phyloP scores from a whole-genome alignment of 805 yeast genomes.

The Starmerella vaccinii region DNA sequence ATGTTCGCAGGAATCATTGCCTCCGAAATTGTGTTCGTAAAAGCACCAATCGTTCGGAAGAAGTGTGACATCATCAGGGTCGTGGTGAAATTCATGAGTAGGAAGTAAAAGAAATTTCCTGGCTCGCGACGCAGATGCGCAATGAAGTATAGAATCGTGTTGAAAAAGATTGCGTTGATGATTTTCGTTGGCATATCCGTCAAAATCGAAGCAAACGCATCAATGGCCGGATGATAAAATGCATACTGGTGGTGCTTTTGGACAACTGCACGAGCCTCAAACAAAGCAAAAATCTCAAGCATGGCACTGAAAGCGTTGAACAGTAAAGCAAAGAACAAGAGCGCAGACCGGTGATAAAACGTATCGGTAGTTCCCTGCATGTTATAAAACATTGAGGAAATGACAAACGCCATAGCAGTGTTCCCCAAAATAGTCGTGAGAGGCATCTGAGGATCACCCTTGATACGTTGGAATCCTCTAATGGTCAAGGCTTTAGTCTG shows the following conservation, averaged over 20 bases:
- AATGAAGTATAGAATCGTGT: constrained; percentile 48
- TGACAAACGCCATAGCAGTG: constrained; percentile 46
- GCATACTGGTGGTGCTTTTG: constrained; percentile 64
- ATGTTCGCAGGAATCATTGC: constrained; percentile 57
- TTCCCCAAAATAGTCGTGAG: constrained; percentile 40
- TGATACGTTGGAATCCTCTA: constrained; percentile 47
- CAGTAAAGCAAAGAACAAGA: constrained; percentile 48
- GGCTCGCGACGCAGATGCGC: constrained; percentile 40
- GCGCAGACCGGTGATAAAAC: constrained; percentile 57
- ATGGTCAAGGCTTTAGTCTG: constrained; percentile 42
- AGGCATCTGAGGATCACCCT: constrained; percentile 48
- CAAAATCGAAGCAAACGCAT: constrained; percentile 51
- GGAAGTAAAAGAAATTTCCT: constrained; percentile 45
- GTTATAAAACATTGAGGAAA: constrained; percentile 53
- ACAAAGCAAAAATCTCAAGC: constrained; percentile 43
- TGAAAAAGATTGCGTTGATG: constrained; percentile 37
- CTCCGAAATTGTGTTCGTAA: constrained; percentile 40
- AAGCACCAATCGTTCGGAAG: constrained; percentile 46
- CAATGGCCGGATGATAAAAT: constrained; percentile 64
- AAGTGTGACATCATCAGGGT: constrained; percentile 42
- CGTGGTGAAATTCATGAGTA: constrained; percentile 38
- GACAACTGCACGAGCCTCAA: constrained; percentile 48
- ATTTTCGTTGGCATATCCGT: constrained; percentile 57
- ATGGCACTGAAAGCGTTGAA: constrained; percentile 53
- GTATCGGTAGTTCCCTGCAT: constrained; percentile 43